These are phyloP conservation scores for Solanum neorickii DNA, from an alignment of 257 asterid genomes.

Conservation along the genomic window DNA sequence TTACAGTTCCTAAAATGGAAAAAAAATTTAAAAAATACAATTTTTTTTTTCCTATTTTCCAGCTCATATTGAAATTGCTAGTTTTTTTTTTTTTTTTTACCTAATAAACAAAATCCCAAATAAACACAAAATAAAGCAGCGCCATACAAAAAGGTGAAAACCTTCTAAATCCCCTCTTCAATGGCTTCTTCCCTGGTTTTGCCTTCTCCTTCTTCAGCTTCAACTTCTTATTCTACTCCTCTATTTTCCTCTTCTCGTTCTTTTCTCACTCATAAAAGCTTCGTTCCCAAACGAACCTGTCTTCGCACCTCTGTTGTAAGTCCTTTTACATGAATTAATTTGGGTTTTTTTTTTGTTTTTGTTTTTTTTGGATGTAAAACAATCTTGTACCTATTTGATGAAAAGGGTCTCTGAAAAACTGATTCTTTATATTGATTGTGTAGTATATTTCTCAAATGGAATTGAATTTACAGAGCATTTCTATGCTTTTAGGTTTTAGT, in stretches of 20 bases:
- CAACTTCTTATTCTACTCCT: conserved; percentile 9
- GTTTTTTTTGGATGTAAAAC: not conserved
- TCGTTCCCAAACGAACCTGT: conserved; percentile 7
- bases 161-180: not conserved
- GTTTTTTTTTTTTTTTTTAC: too few relatives aligned
- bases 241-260: not conserved
- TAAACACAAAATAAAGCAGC: not conserved
- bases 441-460: not conserved
- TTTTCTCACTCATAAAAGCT: conserved; percentile 5
- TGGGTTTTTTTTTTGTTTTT: not conserved
- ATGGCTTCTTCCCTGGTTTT: conserved; percentile 34
- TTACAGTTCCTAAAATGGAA: not conserved
- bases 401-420: not conserved
- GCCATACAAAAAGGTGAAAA: not conserved
- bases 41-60: not conserved
- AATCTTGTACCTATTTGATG: not conserved
- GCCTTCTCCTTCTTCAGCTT: conserved; percentile 29
- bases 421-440: not conserved
- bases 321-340: not conserved
- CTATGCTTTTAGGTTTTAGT: not conserved
- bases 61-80: not conserved
- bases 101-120: not conserved
- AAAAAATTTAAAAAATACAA: not conserved
- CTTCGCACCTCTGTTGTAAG: conserved; percentile 34
- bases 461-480: not conserved